Percentiles rank a stretch among this genome's conserved stretches.
These are phyloP conservation scores for Heterobasidion annosum DNA, from an alignment of 1,284 basidiomycete genomes.

Conservation along the genomic window DNA sequence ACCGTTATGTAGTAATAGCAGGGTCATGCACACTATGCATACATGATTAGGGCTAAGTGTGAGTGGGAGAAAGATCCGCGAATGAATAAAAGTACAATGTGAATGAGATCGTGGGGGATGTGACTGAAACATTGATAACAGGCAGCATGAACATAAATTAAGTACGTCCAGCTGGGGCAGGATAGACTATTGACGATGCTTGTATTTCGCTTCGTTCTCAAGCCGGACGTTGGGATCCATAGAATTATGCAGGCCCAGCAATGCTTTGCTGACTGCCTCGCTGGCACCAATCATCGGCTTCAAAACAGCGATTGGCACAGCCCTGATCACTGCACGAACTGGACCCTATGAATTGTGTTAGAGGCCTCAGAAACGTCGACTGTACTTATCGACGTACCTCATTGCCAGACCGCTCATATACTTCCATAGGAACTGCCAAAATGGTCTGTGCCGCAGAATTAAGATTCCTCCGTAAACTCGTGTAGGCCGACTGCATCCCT, in stretches of 20 bases:
- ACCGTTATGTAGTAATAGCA: not conserved
- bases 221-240: slow-evolving; percentile 73
- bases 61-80: not conserved
- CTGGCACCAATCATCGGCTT: slow-evolving; percentile 96
- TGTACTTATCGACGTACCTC: slow-evolving; percentile 44
- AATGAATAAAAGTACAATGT: not conserved
- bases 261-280: slow-evolving; percentile 92
- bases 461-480: slow-evolving; percentile 75
- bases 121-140: no score
- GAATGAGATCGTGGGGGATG: not conserved
- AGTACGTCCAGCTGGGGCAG: no score
- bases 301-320: slow-evolving; percentile 93
- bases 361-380: not conserved
- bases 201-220: slow-evolving; percentile 87
- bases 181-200: slow-evolving; percentile 42
- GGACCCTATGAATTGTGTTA: slow-evolving; percentile 52
- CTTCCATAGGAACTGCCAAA: slow-evolving; percentile 97
- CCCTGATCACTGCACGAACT: slow-evolving; percentile 86
- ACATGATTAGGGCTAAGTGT: no score
- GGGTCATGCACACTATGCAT: not conserved
- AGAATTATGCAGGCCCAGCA: slow-evolving; percentile 87
- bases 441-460: slow-evolving; percentile 97
- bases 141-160: no score
- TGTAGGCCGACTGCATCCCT: slow-evolving; percentile 87
- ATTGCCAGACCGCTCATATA: slow-evolving; percentile 86